Conservation (phyloP, 2,329 filamentous ascomycete genomes). For the Nigrospora oryzae region DNA sequence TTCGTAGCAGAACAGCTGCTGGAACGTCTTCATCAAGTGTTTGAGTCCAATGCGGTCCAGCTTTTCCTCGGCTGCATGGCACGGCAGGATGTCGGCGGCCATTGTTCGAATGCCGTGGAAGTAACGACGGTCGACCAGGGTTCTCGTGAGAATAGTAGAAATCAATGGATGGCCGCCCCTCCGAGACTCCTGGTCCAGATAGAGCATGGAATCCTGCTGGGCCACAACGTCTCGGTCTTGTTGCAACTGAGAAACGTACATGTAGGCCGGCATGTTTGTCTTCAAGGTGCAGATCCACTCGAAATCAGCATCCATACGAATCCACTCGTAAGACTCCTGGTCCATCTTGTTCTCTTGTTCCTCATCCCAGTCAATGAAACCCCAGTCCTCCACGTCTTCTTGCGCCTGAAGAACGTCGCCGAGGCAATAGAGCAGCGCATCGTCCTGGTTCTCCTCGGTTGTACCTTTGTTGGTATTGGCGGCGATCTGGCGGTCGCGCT, state of each 20-base stretch:
- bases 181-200: constrained; percentile 49
- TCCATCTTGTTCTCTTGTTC: constrained; percentile 90
- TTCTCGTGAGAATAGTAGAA: constrained; percentile 82
- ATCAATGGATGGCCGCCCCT: constrained; percentile 60
- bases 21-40: constrained; percentile 79
- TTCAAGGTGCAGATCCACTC: constrained; percentile 92
- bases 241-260: constrained; percentile 95
- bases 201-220: constrained; percentile 69
- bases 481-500: constrained; percentile 50
- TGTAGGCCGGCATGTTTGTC: constrained; percentile 80
- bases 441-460: constrained; percentile 59
- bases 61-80: constrained; percentile 55
- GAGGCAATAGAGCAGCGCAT: constrained; percentile 81
- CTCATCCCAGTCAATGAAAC: constrained; percentile 77
- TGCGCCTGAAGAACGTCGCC: constrained; percentile 81
- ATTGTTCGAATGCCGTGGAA: constrained; percentile 87
- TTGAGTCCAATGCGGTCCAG: constrained; percentile 70
- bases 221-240: constrained; percentile 96
- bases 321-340: constrained; percentile 96
- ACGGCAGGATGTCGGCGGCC: constrained; percentile 70
- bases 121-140: constrained; percentile 84
- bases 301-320: constrained; percentile 94
- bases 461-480: constrained; percentile 19
- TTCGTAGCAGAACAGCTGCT: constrained; percentile 78
- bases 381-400: constrained; percentile 78